Conservation (phyloP, 2,329 filamentous ascomycete species). For the Nigrospora osmanthi region DNA sequence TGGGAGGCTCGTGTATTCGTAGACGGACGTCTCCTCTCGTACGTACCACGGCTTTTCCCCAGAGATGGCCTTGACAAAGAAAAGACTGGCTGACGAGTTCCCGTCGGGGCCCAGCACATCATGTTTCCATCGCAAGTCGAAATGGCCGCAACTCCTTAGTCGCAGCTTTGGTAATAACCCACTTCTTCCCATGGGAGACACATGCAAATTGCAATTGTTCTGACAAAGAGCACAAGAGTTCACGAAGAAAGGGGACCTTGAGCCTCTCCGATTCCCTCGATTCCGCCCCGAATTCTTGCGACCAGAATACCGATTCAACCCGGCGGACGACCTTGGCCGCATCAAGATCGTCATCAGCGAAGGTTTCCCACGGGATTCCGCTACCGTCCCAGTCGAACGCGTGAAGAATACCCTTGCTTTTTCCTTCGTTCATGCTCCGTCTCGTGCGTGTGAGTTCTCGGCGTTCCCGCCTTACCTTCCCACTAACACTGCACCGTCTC, state of each 20-base stretch:
- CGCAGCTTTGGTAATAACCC: conserved; percentile 31
- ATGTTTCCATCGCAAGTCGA: conserved; percentile 40
- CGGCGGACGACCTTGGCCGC: conserved; percentile 62
- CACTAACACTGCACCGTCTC: conserved; percentile 9
- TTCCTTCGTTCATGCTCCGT: conserved; percentile 76
- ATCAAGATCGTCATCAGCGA: conserved; percentile 73
- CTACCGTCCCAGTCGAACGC: conserved; percentile 50
- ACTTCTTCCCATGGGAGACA: not conserved
- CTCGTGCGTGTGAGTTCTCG: not conserved
- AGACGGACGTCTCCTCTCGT: conserved; percentile 60
- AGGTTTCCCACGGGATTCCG: conserved; percentile 51
- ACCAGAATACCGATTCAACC: conserved; percentile 59
- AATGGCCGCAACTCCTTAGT: conserved; percentile 42
- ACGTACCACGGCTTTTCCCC: conserved; percentile 11
- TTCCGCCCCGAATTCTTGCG: conserved; percentile 64
- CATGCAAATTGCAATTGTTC: conserved; percentile 11
- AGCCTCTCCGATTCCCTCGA: conserved; percentile 60
- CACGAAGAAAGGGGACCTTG: conserved; percentile 49
- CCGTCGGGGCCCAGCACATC: conserved; percentile 36
- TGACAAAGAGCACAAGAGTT: conserved; percentile 27
- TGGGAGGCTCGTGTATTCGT: conserved; percentile 63
- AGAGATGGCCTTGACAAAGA: not conserved
- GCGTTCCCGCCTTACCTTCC: not conserved
- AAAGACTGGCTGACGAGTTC: not conserved
- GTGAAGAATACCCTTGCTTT: conserved; percentile 70